Percentiles rank a stretch among this genome's conserved stretches.
These are phyloP conservation scores for Sphaerobolus stellatus DNA, from an alignment of 1,284 basidiomycete species.

Conservation along the genomic window DNA sequence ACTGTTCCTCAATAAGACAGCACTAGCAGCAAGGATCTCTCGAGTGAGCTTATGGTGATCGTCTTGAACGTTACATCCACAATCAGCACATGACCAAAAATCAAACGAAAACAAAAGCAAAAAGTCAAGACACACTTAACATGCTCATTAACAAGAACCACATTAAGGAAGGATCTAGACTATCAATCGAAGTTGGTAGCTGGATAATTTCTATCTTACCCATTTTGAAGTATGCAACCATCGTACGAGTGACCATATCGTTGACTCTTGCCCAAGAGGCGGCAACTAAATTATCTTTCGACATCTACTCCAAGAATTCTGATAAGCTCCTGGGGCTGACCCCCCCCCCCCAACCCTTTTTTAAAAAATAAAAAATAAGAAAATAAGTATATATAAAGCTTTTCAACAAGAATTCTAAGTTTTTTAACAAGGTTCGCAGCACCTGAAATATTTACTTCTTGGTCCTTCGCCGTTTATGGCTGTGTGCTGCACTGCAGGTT, in stretches of 20 bases:
- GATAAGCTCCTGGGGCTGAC: too few relatives aligned
- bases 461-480: too few relatives aligned
- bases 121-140: constrained; percentile 10
- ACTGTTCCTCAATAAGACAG: constrained; percentile 73
- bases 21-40: constrained; percentile 66
- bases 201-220: constrained; percentile 56
- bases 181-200: constrained; percentile 43
- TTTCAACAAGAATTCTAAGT: too few relatives aligned
- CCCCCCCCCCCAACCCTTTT: too few relatives aligned
- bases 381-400: too few relatives aligned
- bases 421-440: too few relatives aligned
- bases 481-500: too few relatives aligned
- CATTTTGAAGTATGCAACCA: constrained; percentile 59
- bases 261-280: constrained; percentile 64
- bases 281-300: too few relatives aligned
- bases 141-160: constrained; percentile 11
- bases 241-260: constrained; percentile 67
- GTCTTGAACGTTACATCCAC: constrained; percentile 10
- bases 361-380: too few relatives aligned
- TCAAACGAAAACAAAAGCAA: background rate
- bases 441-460: too few relatives aligned
- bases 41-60: constrained; percentile 51
- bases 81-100: background rate
- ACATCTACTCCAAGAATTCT: too few relatives aligned
- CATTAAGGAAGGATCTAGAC: constrained; percentile 47